Evolutionary conservation across 2,329 filamentous ascomycete species (phyloP).

Genomic region (Coleophoma cylindrospora): DNA sequence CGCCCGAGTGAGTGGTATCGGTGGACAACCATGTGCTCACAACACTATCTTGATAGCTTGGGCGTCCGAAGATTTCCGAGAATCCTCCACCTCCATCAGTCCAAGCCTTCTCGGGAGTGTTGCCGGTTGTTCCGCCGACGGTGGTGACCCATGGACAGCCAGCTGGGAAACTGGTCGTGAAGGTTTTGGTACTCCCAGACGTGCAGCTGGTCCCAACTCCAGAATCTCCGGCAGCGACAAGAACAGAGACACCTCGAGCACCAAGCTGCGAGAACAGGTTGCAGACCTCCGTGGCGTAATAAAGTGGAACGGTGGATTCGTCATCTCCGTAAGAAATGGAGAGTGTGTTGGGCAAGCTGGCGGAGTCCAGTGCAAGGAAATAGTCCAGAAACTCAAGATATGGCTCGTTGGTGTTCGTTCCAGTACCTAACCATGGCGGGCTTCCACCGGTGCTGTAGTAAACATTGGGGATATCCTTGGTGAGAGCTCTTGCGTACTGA

Average conservation of each 20-base stretch:
- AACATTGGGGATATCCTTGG: conserved; percentile 46
- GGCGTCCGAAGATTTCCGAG: conserved; percentile 34
- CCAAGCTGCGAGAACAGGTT: conserved; percentile 48
- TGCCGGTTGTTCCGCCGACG: conserved; percentile 33
- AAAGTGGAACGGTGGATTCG: conserved; percentile 45
- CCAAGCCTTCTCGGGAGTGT: conserved; percentile 17
- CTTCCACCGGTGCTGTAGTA: conserved; percentile 54
- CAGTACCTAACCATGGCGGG: conserved; percentile 40
- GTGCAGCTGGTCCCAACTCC: conserved; percentile 32
- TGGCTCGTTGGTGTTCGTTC: conserved; percentile 59
- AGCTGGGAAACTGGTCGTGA: conserved; percentile 42
- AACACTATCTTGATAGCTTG: conserved; percentile 34
- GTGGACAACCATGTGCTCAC: conserved; percentile 38
- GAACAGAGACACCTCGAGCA: conserved; percentile 40
- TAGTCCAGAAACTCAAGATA: conserved; percentile 60
- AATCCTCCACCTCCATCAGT: conserved; percentile 34
- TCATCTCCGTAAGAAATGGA: conserved; percentile 51
- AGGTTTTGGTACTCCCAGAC: conserved; percentile 33
- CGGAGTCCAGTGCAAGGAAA: conserved; percentile 44
- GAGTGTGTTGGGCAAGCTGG: conserved; percentile 53
- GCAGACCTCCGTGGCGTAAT: conserved; percentile 48
- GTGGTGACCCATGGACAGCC: conserved; percentile 46
- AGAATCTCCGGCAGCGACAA: conserved; percentile 43
- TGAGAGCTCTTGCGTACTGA: conserved; percentile 49
- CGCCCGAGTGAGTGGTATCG: conserved; percentile 39